Evolutionary conservation across 23 red algal species (phyloP), one percentile per base, ranked within the genome.

Genomic region (Chondrus crispus): DNA sequence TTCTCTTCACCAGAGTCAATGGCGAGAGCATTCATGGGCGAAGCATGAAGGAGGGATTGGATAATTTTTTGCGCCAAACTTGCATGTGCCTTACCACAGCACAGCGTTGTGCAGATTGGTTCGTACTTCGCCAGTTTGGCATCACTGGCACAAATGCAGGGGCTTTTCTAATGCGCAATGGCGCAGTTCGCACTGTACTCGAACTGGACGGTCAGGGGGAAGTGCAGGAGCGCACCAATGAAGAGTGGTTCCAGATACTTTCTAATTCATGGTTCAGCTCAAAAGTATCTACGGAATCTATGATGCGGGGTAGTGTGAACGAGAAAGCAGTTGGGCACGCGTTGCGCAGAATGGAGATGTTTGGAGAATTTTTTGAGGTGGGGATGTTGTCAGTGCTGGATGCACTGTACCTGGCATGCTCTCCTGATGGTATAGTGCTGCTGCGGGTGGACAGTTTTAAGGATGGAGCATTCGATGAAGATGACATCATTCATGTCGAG

Each of bases 61-160:
- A 12, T 35, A 77, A 20, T 77, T 37, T 20, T 26, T 48, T 42
- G 10, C 44, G 71, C 20, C 71, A 46, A 42, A 77, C 38, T 0
- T 77, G 38, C 28, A 42, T 77, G 1, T 77, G 9, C 71, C 38
- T 77, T 14, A 77, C 44, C 26, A 1, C 44, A 46, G 71, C 10
- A 46, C 12, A 77, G 71, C 71, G 71, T 35, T 77, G 71, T 48
- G 71, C 26, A 14, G 71, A 77, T 77, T 77, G 71, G 71, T 77
- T 77, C 38, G 0, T 48, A 10, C 71, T 54, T 54, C 50, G 50
- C 50, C 50, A 54, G 50, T 54, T 54, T 54, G 13, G 50, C 50
- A 54, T 54, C 20, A 54, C 50, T 14, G 50, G 50, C 20, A 14
- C 50, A 54, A 54, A 54, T 54, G 50, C 50, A 20, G 50, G 50